Evolutionary conservation across 192 early-diverging fungal genomes (phyloP).

Genomic region (Blastocladiella britannica): DNA sequence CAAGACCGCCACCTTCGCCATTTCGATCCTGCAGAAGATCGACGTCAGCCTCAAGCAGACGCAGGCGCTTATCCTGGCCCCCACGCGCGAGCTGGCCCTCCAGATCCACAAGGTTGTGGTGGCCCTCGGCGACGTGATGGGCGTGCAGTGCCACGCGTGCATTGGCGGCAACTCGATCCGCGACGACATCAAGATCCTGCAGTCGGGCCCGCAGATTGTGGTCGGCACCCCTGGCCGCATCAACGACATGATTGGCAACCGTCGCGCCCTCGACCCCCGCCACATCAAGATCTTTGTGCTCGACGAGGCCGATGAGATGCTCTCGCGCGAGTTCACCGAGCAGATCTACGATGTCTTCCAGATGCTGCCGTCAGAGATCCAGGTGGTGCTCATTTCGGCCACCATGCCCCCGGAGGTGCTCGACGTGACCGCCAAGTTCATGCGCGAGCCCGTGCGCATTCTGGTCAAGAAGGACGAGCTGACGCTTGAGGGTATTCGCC

Average conservation of each 20-base stretch:
- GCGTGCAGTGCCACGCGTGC: constrained; percentile 81
- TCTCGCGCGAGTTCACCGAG: constrained; percentile 96
- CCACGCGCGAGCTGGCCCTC: constrained; percentile 93
- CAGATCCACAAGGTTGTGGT: constrained; percentile 93
- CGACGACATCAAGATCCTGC: constrained; percentile 70
- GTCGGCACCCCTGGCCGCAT: constrained; percentile 98
- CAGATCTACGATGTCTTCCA: constrained; percentile 96
- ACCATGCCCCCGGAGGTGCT: constrained; percentile 91
- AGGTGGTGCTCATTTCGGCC: constrained; percentile 91
- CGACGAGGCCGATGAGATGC: constrained; percentile 99
- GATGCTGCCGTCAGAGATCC: constrained; percentile 64
- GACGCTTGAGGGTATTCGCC: constrained; percentile 83
- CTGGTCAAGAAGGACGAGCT: constrained; percentile 95
- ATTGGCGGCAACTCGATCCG: constrained; percentile 90
- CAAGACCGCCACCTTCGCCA: constrained; percentile 99
- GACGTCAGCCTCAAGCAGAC: constrained; percentile 52
- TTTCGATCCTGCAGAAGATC: constrained; percentile 89
- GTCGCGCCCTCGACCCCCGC: constrained; percentile 58
- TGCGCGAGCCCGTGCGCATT: constrained; percentile 96
- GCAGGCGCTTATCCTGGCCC: constrained; percentile 92
- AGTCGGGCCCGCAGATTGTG: constrained; percentile 72
- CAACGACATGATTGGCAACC: constrained; percentile 86
- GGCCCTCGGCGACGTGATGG: constrained; percentile 89
- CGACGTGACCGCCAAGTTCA: constrained; percentile 91
- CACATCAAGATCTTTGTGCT: constrained; percentile 93